Conservation (phyloP, 768 basidiomycete species). For the Lactarius evosmus region DNA sequence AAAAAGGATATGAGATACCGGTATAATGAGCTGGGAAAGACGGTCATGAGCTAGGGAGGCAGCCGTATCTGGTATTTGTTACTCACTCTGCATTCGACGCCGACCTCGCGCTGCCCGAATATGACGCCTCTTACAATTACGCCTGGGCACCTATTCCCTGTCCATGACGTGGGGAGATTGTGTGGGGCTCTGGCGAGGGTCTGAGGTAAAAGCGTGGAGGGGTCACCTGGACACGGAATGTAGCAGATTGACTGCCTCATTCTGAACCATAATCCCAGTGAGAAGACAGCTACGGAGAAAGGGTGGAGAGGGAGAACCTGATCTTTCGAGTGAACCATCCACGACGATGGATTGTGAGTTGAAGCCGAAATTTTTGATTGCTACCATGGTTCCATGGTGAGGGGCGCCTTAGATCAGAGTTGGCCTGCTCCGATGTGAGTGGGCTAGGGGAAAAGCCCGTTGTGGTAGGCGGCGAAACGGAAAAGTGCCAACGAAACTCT, state of each 20-base stretch:
- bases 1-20: background rate
- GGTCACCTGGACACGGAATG: background rate
- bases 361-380: constrained; percentile 1
- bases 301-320: constrained; percentile 7
- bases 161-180: background rate
- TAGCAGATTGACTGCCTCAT: background rate
- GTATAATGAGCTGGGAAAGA: constrained; percentile 5
- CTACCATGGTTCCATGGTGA: background rate
- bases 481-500: constrained; percentile 15
- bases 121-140: constrained; percentile 17
- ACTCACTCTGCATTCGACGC: constrained; percentile 22
- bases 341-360: constrained; percentile 18
- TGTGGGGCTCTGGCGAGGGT: background rate
- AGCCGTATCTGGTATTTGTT: background rate
- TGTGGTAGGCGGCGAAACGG: background rate
- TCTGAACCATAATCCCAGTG: background rate
- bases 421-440: background rate
- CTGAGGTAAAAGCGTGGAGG: background rate
- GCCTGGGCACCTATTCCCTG: background rate
- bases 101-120: background rate
- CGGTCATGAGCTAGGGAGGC: background rate
- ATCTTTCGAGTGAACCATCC: constrained; percentile 2
- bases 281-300: background rate
- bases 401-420: background rate
- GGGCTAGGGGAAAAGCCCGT: background rate